These are phyloP conservation scores for Pyricularia grisea DNA, from an alignment of 2,329 filamentous ascomycete species.

Conservation along the genomic window DNA sequence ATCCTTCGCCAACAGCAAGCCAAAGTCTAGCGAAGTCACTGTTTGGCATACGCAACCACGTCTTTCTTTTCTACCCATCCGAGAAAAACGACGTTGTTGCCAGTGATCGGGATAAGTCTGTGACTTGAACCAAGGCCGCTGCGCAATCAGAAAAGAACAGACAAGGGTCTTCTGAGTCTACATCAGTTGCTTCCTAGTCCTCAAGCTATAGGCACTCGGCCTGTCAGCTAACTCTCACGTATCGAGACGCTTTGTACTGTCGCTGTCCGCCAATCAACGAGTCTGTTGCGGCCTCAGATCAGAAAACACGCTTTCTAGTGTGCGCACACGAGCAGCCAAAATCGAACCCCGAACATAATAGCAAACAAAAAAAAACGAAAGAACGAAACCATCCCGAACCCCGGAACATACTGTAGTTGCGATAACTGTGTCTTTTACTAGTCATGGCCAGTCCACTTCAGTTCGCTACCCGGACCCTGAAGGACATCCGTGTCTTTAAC, in stretches of 20 bases:
- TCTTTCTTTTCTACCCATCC: background rate
- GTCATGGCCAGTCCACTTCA: conserved; percentile 90
- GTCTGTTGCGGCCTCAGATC: background rate
- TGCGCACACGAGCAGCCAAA: background rate
- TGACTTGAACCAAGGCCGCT: conserved; percentile 1
- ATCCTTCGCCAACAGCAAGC: background rate
- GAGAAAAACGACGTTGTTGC: background rate
- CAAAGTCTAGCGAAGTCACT: background rate
- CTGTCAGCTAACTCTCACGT: background rate
- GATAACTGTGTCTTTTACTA: conserved; percentile 73
- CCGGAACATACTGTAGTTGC: background rate
- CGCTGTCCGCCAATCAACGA: background rate
- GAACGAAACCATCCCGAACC: conserved; percentile 3
- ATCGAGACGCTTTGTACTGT: background rate
- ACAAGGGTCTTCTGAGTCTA: background rate
- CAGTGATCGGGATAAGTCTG: conserved; percentile 3
- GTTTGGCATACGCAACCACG: background rate
- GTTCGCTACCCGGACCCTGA: conserved; percentile 95
- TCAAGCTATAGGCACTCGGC: background rate
- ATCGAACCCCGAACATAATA: background rate
- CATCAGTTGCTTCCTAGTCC: background rate
- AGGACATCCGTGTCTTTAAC: conserved; percentile 90
- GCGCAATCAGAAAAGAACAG: background rate
- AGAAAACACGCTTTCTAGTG: background rate
- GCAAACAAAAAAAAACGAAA: conserved; percentile 1